These are phyloP conservation scores for Hericium alpestre DNA, from an alignment of 768 basidiomycete genomes.

Conservation along the genomic window DNA sequence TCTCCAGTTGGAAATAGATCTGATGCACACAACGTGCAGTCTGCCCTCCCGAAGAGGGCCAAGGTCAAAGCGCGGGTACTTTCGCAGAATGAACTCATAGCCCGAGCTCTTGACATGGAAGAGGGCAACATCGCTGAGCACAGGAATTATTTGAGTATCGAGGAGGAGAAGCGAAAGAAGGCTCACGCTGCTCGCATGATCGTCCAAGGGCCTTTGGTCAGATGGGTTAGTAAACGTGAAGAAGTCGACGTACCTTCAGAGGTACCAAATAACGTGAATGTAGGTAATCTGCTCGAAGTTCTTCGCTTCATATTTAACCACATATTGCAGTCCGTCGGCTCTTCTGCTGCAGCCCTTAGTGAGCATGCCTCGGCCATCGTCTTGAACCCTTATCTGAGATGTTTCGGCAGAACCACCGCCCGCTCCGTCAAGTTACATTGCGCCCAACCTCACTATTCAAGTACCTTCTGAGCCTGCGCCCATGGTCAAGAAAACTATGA, in stretches of 20 bases:
- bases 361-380: too few species aligned
- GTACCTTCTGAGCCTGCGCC: background rate
- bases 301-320: too few species aligned
- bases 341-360: too few species aligned
- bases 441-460: background rate
- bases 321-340: too few species aligned
- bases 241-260: conserved; percentile 34
- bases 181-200: conserved; percentile 50
- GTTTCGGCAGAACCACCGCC: too few species aligned
- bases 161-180: conserved; percentile 73
- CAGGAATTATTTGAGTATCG: conserved; percentile 63
- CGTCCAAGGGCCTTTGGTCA: conserved; percentile 55
- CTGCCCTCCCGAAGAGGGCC: conserved; percentile 47
- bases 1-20: background rate
- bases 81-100: conserved; percentile 80
- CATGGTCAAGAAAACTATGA: conserved; percentile 25
- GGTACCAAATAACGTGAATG: conserved; percentile 6
- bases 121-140: conserved; percentile 77
- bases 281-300: too few species aligned
- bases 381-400: too few species aligned
- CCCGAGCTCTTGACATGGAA: conserved; percentile 75
- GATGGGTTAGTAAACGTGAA: conserved; percentile 63
- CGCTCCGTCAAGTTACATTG: background rate
- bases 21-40: conserved; percentile 11
- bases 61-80: conserved; percentile 40